Conservation (phyloP, 164 flowering plant species). For the Sextonia rubra region DNA sequence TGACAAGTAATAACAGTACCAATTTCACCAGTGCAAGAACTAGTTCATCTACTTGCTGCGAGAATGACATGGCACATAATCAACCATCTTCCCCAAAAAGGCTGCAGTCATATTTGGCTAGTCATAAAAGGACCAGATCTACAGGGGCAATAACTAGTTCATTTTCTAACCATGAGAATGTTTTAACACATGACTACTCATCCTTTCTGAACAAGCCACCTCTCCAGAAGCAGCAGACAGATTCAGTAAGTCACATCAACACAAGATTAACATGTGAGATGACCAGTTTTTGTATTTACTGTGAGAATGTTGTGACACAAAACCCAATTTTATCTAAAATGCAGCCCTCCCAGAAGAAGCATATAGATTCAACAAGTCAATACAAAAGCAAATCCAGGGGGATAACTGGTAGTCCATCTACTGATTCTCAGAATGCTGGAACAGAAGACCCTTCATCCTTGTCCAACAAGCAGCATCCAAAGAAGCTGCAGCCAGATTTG, state of each 20-base stretch:
- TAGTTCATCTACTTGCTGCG: conserved; percentile 1
- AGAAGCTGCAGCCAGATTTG: neutral
- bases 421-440: neutral
- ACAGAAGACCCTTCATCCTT: neutral
- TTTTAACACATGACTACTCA: neutral
- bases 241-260: neutral
- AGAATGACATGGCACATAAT: conserved; percentile 30
- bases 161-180: neutral
- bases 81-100: conserved; percentile 19
- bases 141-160: neutral
- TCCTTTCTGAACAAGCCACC: neutral
- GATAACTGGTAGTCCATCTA: neutral
- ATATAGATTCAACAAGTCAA: neutral
- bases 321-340: neutral
- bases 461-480: neutral
- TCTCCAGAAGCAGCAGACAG: conserved; percentile 4
- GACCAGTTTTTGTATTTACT: neutral
- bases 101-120: conserved; percentile 28
- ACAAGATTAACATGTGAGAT: no score
- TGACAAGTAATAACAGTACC: conserved; percentile 14
- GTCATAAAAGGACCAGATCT: conserved; percentile 4
- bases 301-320: conserved; percentile 3
- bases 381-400: neutral
- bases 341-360: conserved; percentile 4
- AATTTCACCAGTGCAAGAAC: conserved; percentile 14